Evolutionary conservation across 169 alveolate genomes (phyloP).

Genomic region (Plasmodium relictum): DNA sequence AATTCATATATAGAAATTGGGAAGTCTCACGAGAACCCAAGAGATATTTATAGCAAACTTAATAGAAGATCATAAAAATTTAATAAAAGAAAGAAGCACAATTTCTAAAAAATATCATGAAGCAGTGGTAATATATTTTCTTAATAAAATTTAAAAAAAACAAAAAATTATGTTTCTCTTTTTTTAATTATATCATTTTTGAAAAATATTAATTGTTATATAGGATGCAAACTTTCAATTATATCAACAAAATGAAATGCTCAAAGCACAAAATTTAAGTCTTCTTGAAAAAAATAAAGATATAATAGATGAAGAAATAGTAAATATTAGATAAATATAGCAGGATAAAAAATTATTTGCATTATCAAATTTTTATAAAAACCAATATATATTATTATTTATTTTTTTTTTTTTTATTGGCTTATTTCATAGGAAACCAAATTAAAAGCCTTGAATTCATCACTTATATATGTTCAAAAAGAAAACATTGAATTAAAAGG

Average conservation of each 20-base stretch:
- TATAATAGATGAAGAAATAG: slow-evolving; percentile 36
- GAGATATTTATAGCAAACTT: slow-evolving; percentile 30
- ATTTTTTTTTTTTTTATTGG: background rate
- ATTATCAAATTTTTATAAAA: background rate
- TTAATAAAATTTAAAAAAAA: background rate
- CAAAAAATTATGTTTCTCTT: background rate
- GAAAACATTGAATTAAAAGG: slow-evolving; percentile 47
- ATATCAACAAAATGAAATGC: slow-evolving; percentile 75
- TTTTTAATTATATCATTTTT: background rate
- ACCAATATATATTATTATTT: background rate
- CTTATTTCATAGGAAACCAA: slow-evolving; percentile 26
- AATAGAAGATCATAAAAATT: slow-evolving; percentile 45
- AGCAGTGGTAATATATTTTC: slow-evolving; percentile 58
- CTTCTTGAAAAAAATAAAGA: slow-evolving; percentile 68
- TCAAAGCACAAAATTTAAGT: slow-evolving; percentile 59
- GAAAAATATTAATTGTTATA: background rate
- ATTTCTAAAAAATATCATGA: slow-evolving; percentile 55
- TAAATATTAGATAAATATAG: slow-evolving; percentile 8
- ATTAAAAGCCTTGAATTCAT: slow-evolving; percentile 26
- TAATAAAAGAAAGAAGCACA: slow-evolving; percentile 27
- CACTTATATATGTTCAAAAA: slow-evolving; percentile 59
- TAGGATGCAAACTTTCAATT: slow-evolving; percentile 71
- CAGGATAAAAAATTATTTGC: background rate
- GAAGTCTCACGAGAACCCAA: slow-evolving; percentile 38
- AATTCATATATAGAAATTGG: slow-evolving; percentile 38